Percentiles rank a stretch among this genome's conserved stretches.
Conservation (phyloP, 1,139 yeast species). For the Blastobotrys niveus region DNA sequence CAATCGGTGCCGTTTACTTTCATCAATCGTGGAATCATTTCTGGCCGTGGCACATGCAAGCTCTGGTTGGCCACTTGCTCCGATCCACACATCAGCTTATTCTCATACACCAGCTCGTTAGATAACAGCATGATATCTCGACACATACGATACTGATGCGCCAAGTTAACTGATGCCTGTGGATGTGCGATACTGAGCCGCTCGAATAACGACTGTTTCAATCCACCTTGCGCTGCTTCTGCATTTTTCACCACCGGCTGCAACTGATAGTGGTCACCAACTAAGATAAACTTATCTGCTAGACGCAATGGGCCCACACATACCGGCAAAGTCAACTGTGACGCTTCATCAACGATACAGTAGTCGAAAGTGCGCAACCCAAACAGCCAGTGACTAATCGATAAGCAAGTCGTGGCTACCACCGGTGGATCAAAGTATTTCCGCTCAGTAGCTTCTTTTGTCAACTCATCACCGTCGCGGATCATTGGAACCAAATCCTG, state of each 20-base stretch:
- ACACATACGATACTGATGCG: conserved; percentile 90
- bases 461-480: conserved; percentile 24
- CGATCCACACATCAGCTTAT: conserved; percentile 70
- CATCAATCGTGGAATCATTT: conserved; percentile 10
- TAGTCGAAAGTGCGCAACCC: conserved; percentile 67
- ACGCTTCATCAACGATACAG: conserved; percentile 94
- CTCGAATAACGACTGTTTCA: conserved; percentile 75
- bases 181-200: conserved; percentile 68
- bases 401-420: conserved; percentile 86
- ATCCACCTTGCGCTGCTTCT: conserved; percentile 48
- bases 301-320: conserved; percentile 81
- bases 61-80: conserved; percentile 53
- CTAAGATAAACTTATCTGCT: conserved; percentile 74
- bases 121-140: conserved; percentile 79
- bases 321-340: conserved; percentile 87
- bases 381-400: conserved; percentile 53
- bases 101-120: conserved; percentile 70
- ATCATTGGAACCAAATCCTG: conserved; percentile 47
- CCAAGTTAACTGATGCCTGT: conserved; percentile 61
- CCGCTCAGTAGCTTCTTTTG: conserved; percentile 39
- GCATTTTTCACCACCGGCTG: conserved; percentile 74
- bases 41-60: conserved; percentile 42
- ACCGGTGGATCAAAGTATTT: conserved; percentile 59
- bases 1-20: conserved; percentile 33
- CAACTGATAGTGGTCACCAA: conserved; percentile 91